These are phyloP conservation scores for Chalciporus piperatus DNA, from an alignment of 768 basidiomycete species.

Conservation along the genomic window DNA sequence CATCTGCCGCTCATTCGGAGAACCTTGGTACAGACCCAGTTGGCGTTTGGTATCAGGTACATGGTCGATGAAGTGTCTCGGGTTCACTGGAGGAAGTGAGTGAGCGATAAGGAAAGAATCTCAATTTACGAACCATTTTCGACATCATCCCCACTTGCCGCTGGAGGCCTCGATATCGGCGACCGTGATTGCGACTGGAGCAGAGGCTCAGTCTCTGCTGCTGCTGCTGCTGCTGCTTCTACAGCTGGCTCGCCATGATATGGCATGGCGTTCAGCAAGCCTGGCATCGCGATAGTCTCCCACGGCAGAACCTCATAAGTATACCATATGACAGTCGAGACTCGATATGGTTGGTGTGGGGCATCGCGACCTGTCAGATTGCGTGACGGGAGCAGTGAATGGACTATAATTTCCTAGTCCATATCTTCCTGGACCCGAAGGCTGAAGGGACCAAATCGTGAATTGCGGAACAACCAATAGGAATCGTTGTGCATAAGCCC, in stretches of 20 bases:
- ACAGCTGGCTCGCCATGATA: background rate
- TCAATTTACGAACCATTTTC: conserved; percentile 14
- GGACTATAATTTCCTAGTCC: too few species aligned
- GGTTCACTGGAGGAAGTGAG: conserved; percentile 5
- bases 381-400: too few species aligned
- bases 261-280: conserved; percentile 6
- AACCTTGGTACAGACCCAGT: conserved; percentile 39
- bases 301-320: too few species aligned
- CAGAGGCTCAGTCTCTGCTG: conserved; percentile 22
- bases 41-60: conserved; percentile 48
- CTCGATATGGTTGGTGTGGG: too few species aligned
- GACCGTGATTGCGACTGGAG: conserved; percentile 4
- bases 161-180: background rate
- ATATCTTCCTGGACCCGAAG: too few species aligned
- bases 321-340: too few species aligned
- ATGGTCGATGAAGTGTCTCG: conserved; percentile 35
- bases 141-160: background rate
- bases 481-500: too few species aligned
- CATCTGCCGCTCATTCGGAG: background rate
- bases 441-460: too few species aligned
- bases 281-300: too few species aligned
- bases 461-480: too few species aligned
- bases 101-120: background rate
- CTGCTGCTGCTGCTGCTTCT: conserved; percentile 5
- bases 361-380: too few species aligned